These are phyloP conservation scores for Alternaria consortialis DNA, from an alignment of 2,329 filamentous ascomycete species.

Conservation along the genomic window DNA sequence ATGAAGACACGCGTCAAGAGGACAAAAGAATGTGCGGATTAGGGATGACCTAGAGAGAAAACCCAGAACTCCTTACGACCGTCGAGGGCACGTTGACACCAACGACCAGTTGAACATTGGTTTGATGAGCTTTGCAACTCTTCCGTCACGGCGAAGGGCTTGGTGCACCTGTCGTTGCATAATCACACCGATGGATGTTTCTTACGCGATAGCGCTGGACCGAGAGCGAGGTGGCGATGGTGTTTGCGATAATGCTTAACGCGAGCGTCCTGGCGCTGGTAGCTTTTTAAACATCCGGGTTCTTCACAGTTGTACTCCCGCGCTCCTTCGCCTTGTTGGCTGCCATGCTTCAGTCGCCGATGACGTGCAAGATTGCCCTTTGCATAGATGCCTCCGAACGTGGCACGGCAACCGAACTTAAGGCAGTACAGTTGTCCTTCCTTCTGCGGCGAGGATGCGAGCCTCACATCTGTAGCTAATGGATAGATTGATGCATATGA, in stretches of 20 bases:
- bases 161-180: neutral
- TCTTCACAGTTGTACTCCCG: slow-evolving; percentile 2
- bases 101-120: neutral
- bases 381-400: slow-evolving; percentile 1
- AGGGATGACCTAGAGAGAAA: neutral
- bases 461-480: neutral
- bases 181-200: neutral
- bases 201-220: neutral
- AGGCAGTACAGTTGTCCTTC: neutral
- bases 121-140: too few relatives aligned
- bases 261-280: slow-evolving; percentile 14
- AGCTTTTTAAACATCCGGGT: slow-evolving; percentile 5
- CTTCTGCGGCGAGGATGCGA: neutral
- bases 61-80: neutral
- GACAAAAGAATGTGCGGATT: neutral
- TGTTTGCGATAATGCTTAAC: slow-evolving; percentile 18
- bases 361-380: slow-evolving; percentile 10
- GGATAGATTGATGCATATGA: neutral
- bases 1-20: neutral
- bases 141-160: too few relatives aligned
- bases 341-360: slow-evolving; percentile 7
- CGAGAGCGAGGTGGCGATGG: neutral
- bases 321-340: neutral
- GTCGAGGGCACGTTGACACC: neutral
- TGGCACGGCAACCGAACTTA: neutral